These are phyloP conservation scores for Eucalyptus polybractea DNA, from an alignment of 345 rosid genomes.

Conservation along the genomic window DNA sequence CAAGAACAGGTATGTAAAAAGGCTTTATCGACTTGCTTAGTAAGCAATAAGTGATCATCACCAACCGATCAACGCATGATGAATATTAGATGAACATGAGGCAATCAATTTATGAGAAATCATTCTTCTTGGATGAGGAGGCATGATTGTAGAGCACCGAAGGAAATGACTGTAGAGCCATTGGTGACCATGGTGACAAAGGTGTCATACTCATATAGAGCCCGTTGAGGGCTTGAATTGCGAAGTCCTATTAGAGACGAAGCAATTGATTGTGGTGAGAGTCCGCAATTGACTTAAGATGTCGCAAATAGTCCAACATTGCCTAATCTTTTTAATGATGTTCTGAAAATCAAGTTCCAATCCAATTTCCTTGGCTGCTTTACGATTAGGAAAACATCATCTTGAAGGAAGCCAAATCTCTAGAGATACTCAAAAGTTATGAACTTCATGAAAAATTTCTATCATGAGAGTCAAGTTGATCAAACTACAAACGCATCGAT, in stretches of 20 bases:
- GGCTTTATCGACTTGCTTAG: background rate
- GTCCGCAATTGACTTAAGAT: background rate
- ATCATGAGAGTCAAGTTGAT: background rate
- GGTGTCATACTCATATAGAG: background rate
- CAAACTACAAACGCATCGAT: background rate
- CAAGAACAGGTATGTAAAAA: fast-evolving
- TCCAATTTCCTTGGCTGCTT: background rate
- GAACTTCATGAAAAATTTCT: background rate
- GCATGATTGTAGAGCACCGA: too few species aligned
- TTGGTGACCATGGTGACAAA: background rate
- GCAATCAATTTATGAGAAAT: background rate
- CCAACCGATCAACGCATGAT: background rate
- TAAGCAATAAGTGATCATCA: background rate
- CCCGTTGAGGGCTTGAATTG: background rate
- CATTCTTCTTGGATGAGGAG: background rate
- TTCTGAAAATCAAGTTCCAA: too few species aligned
- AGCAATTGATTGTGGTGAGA: background rate
- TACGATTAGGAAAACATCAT: too few species aligned
- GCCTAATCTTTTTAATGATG: background rate
- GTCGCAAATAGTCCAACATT: too few species aligned
- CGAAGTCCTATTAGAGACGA: background rate
- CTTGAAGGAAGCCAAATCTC: background rate
- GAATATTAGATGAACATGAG: background rate
- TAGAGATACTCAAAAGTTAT: background rate
- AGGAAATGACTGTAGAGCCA: background rate